Conservation (phyloP, 371 early-diverging fungal species). For the Syncephalastrum sp. region DNA sequence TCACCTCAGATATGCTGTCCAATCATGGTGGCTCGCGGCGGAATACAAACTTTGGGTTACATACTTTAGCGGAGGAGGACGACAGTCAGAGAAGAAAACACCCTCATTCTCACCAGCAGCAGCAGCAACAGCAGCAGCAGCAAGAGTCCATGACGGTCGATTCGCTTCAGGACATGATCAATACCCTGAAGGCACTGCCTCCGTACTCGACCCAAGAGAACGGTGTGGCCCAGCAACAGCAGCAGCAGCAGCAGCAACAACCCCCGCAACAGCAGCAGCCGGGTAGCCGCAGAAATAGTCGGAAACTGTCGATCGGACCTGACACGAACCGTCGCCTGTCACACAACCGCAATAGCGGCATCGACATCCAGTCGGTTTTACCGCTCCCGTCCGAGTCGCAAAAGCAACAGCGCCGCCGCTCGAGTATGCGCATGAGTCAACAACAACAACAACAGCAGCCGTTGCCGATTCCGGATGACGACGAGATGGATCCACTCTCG, state of each 20-base stretch:
- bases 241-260: too few relatives aligned
- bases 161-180: slow-evolving; percentile 56
- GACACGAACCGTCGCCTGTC: slow-evolving; percentile 13
- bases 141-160: slow-evolving; percentile 35
- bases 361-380: slow-evolving; percentile 16
- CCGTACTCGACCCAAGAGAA: slow-evolving; percentile 27
- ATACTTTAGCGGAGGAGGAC: slow-evolving; percentile 34
- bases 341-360: slow-evolving; percentile 12
- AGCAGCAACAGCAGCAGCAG: slow-evolving; percentile 16
- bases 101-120: slow-evolving; percentile 19
- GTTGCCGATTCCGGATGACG: slow-evolving; percentile 9
- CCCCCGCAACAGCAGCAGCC: too few relatives aligned
- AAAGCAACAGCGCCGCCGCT: slow-evolving; percentile 14
- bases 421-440: slow-evolving; percentile 12
- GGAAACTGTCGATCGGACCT: slow-evolving; percentile 5
- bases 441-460: too few relatives aligned
- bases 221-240: slow-evolving; percentile 1
- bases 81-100: slow-evolving; percentile 11
- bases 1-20: slow-evolving; percentile 36
- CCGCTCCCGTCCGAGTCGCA: slow-evolving; percentile 13
- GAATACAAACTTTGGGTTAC: slow-evolving; percentile 29
- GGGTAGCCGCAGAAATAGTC: slow-evolving; percentile 15
- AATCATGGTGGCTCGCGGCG: slow-evolving; percentile 27
- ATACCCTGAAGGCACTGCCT: slow-evolving; percentile 51
- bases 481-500: slow-evolving; percentile 31